Base-by-base conservation (phyloP, 176 grass and related monocot genomes). In the Luzula sylvatica region DNA sequence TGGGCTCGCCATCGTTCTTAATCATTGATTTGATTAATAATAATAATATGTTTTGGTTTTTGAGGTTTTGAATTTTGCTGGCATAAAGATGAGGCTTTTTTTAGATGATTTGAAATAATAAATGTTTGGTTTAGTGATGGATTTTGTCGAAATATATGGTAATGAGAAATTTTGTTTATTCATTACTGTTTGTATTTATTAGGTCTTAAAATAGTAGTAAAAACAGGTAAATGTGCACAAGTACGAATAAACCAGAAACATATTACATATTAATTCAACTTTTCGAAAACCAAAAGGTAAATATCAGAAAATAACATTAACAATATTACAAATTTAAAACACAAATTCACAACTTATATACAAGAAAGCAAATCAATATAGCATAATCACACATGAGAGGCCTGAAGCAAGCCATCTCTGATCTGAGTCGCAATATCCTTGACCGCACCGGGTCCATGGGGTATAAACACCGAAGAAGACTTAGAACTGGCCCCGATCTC, bases 401-500 rank as follows among this genome's bases (percentile, higher is more conserved):
- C 74, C 52, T 94, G 82, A 13, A 94, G 82, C 26, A 94, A 65
- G 3, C 78, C 82, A 45, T 94, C 78, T 14, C 87, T 74, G 39
- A 94, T 94, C 74, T 94, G 87, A 2, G 61, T 56, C 6, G 87
- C 78, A 16, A 94, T 56, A 49, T 94, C 87, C 5, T 54, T 68
- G 16, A 94, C 82, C 0, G 78, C 81, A 2, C 82, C 87, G 2
- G 78, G 82, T 7, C 87, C 87, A n/a, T 87, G 82, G 0, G 87
- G 87, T 54, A 87, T 82, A 65, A 94, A 94, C 14, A 94, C 82
- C 1, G 82, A 58, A 11, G 87, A 82, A 1, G 78, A 74, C 62
- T 87, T 94, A 21, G 87, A 94, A 0, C 63, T 24, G 2, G 87
- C 82, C 4, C 82, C 78, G 0, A 94, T 82, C 35, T 94, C 87